Conservation (phyloP, 495 filamentous ascomycete genomes). For the Monascus purpureus region DNA sequence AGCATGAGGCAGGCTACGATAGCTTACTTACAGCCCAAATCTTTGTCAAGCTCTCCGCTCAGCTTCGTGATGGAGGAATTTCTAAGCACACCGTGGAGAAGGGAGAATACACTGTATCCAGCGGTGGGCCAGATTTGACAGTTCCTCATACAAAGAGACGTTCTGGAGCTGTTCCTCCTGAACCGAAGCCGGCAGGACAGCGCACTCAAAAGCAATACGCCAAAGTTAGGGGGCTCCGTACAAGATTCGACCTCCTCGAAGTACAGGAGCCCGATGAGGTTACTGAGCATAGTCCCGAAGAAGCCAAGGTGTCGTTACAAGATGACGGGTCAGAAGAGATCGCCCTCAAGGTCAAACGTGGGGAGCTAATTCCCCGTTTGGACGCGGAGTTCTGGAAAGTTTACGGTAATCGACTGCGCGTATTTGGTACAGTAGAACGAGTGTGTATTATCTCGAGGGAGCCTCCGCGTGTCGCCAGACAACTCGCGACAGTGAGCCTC, state of each 20-base stretch:
- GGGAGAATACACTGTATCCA: background rate
- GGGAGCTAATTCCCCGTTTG: conserved; percentile 33
- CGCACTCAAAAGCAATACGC: background rate
- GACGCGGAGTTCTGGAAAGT: conserved; percentile 42
- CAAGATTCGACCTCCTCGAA: conserved; percentile 7
- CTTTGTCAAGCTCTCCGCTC: conserved; percentile 45
- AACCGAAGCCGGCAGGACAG: background rate
- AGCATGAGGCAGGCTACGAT: conserved; percentile 63
- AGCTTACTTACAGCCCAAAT: conserved; percentile 55
- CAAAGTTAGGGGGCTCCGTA: conserved; percentile 2
- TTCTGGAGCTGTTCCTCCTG: background rate
- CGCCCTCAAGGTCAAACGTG: conserved; percentile 3
- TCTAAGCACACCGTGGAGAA: conserved; percentile 2
- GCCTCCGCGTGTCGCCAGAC: background rate
- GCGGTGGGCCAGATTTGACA: background rate
- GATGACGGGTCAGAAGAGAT: background rate
- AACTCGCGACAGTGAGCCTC: background rate
- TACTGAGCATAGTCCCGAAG: conserved; percentile 1
- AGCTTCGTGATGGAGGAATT: conserved; percentile 22
- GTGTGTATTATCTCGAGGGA: conserved; percentile 26
- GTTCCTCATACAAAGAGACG: background rate
- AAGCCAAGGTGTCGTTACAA: background rate
- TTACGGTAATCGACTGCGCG: conserved; percentile 50
- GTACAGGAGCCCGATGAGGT: conserved; percentile 8
- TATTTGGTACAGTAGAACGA: conserved; percentile 49